These are phyloP conservation scores for Salix koriyanagi DNA, from an alignment of 345 rosid species.

Conservation along the genomic window DNA sequence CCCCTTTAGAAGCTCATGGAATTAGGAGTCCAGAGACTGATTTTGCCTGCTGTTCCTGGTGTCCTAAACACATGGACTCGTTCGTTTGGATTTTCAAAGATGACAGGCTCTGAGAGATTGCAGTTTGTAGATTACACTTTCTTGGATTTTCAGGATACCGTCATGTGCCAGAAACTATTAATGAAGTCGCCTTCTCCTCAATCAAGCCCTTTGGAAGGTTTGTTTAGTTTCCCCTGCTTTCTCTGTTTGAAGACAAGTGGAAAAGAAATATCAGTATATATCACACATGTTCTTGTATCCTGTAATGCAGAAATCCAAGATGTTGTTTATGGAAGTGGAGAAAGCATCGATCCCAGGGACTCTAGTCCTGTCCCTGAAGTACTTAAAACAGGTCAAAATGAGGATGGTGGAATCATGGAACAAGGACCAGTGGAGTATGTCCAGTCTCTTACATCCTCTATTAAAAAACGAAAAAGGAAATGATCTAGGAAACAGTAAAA, in stretches of 20 bases:
- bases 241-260: not conserved
- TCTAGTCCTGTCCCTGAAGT: constrained; percentile 36
- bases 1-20: constrained; percentile 48
- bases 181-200: constrained; percentile 19
- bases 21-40: constrained; percentile 67
- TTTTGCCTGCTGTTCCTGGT: constrained; percentile 71
- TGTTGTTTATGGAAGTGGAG: constrained; percentile 20
- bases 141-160: constrained; percentile 67
- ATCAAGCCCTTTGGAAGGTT: constrained; percentile 31
- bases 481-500: not conserved
- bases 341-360: constrained; percentile 30
- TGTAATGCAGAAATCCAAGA: constrained; percentile 30
- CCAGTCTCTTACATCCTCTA: constrained; percentile 19
- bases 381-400: constrained; percentile 28
- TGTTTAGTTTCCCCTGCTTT: not conserved
- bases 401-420: constrained; percentile 27
- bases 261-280: not conserved
- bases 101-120: constrained; percentile 49
- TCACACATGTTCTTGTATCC: constrained; percentile 3
- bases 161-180: constrained; percentile 61
- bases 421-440: constrained; percentile 39
- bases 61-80: constrained; percentile 61
- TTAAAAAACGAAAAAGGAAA: not conserved
- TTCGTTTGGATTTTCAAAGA: constrained; percentile 69
- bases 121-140: constrained; percentile 46